These are phyloP conservation scores for Scheffersomyces titani DNA, from an alignment of 1,139 yeast genomes.

Conservation along the genomic window DNA sequence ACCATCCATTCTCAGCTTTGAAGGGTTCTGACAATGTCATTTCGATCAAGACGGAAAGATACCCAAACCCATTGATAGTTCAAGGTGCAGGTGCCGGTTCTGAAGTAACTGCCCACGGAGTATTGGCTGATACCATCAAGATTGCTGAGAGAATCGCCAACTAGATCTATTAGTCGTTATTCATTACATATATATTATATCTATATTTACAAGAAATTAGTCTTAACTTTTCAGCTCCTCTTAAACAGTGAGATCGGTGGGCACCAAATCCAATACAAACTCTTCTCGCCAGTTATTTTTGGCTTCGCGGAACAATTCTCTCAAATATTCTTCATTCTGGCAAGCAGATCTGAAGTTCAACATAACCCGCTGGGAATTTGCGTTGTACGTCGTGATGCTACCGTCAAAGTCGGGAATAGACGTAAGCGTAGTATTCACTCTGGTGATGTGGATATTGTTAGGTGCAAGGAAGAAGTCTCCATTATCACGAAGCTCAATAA, in stretches of 20 bases:
- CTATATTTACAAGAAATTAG: neutral
- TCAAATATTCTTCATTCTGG: slow-evolving; percentile 47
- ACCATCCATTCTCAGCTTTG: slow-evolving; percentile 94
- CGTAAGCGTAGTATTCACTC: slow-evolving; percentile 48
- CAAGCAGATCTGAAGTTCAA: slow-evolving; percentile 66
- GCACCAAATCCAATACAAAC: slow-evolving; percentile 8
- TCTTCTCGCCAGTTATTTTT: slow-evolving; percentile 47
- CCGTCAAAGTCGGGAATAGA: slow-evolving; percentile 27
- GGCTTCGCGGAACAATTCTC: slow-evolving; percentile 60
- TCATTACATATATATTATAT: neutral
- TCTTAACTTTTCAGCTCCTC: neutral
- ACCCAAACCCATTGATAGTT: slow-evolving; percentile 86
- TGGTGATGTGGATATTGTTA: slow-evolving; percentile 69
- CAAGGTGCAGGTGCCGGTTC: slow-evolving; percentile 99
- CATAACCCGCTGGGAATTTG: slow-evolving; percentile 77
- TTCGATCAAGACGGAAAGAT: slow-evolving; percentile 87
- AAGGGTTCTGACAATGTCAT: slow-evolving; percentile 96
- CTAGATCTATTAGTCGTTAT: slow-evolving; percentile 12
- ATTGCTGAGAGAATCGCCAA: slow-evolving; percentile 79
- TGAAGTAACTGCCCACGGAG: slow-evolving; percentile 98
- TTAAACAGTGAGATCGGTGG: slow-evolving; percentile 1
- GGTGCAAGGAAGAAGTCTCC: slow-evolving; percentile 85
- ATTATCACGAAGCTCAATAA: slow-evolving; percentile 82
- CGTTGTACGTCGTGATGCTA: slow-evolving; percentile 28
- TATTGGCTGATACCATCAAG: slow-evolving; percentile 87